Base-by-base conservation (phyloP, 202 grass and related monocot species). In the Zizania palustris region DNA sequence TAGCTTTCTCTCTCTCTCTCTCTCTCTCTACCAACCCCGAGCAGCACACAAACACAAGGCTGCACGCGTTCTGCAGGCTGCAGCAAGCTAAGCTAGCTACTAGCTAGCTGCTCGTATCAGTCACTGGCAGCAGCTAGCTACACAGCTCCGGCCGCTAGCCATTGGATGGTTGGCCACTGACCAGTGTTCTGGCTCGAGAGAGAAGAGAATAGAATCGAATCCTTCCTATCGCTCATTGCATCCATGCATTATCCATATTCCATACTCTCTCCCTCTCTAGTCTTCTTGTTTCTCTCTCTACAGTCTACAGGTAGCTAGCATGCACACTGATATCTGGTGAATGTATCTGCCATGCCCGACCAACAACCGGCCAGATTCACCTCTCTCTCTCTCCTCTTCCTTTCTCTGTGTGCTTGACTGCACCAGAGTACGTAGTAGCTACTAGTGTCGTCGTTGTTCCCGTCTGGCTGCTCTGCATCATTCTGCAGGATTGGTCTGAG, bases 201-300 rank as follows among this genome's bases (percentile, higher is more conserved):
- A 20, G 18, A n/a, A 19, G 84, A 69, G 84, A 90, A 87, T 84
- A 81, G 84, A 87, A 90, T 90, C 88, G 77, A 28, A 0, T 49
- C 86, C 74, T 79, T 72, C 65, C 44, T 40, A 88, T 56, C 34
- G 74, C 75, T 72, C 58, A 66, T 43, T 68, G 64, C 71, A 54
- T 78, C 37, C 73, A n/a, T n/a, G n/a, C n/a, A n/a, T n/a, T n/a
- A n/a, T n/a, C n/a, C n/a, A n/a, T n/a, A n/a, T n/a, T n/a, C n/a
- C n/a, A 69, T 79, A 54, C 51, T 4, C 60, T 3, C 75, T 36
- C n/a, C n/a, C 46, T 51, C 6, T n/a, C 45, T 38, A 20, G 28
- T 13, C 22, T 35, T 12, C 63, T 19, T 36, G 0, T 34, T 14
- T 13, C 40, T 19, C 46, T 35, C 71, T 70, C 12, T 4, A 28